phyloP scores from a whole-genome alignment of 371 early-diverging fungal genomes.

The Actinomortierella ambigua region DNA sequence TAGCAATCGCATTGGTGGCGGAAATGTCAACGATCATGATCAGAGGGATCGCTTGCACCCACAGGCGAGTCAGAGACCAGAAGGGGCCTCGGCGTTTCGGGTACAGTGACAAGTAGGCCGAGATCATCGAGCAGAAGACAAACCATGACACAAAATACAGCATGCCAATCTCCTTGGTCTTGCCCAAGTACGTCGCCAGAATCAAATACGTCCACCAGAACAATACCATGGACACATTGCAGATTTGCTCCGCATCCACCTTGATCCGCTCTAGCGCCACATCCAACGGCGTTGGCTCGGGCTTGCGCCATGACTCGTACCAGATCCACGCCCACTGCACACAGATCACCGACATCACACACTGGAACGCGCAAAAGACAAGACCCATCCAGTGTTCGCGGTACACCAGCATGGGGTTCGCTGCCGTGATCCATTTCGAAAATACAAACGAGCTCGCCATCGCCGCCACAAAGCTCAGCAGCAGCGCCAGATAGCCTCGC shows the following conservation, averaged over 20 bases:
- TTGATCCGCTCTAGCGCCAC: slow-evolving; percentile 49
- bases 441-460: slow-evolving; percentile 16
- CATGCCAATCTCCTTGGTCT: slow-evolving; percentile 39
- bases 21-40: slow-evolving; percentile 50
- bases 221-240: slow-evolving; percentile 45
- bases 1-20: slow-evolving; percentile 41
- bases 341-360: slow-evolving; percentile 28
- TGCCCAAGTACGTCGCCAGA: slow-evolving; percentile 34
- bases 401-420: slow-evolving; percentile 43
- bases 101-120: slow-evolving; percentile 43
- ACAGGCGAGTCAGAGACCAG: slow-evolving; percentile 48
- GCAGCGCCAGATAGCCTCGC: slow-evolving; percentile 25
- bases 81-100: slow-evolving; percentile 28
- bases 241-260: slow-evolving; percentile 44
- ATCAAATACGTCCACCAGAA: slow-evolving; percentile 58
- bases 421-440: slow-evolving; percentile 17
- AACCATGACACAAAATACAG: slow-evolving; percentile 54
- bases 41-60: slow-evolving; percentile 53
- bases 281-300: slow-evolving; percentile 44
- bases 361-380: slow-evolving; percentile 38
- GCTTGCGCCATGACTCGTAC: slow-evolving; percentile 31
- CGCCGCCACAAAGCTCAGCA: slow-evolving; percentile 20
- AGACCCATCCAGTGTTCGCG: slow-evolving; percentile 35
- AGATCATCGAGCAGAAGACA: slow-evolving; percentile 45
- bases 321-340: slow-evolving; percentile 39